Percentiles rank a stretch among this genome's conserved stretches.
These are phyloP conservation scores for Citrus sp. DNA, from an alignment of 345 rosid genomes.

Conservation along the genomic window DNA sequence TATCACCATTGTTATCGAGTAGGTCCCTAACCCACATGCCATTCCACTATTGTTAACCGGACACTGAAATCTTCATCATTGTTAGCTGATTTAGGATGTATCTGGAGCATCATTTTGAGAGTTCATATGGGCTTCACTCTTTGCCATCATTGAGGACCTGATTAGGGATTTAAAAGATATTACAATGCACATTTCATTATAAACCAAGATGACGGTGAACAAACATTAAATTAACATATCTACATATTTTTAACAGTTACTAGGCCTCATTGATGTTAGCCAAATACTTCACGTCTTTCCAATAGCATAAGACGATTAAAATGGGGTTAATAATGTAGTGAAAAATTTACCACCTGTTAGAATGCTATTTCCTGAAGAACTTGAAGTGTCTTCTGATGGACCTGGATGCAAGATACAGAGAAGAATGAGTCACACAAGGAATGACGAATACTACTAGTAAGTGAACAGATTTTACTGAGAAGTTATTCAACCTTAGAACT, in stretches of 20 bases:
- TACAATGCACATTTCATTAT: not conserved
- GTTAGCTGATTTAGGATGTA: constrained; percentile 21
- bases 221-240: not conserved
- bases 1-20: not conserved
- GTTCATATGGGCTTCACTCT: constrained; percentile 18
- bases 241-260: not conserved
- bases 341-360: constrained; percentile 25
- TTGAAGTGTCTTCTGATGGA: constrained; percentile 83
- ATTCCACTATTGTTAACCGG: constrained; percentile 27
- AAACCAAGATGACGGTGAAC: not conserved
- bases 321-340: not conserved
- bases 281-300: not conserved
- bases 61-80: constrained; percentile 35
- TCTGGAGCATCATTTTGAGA: constrained; percentile 12
- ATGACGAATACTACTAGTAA: not conserved
- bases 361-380: constrained; percentile 87
- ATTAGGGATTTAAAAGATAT: constrained; percentile 4
- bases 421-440: not conserved
- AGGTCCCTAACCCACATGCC: constrained; percentile 22
- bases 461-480: not conserved
- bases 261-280: not conserved
- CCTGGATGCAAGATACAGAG: constrained; percentile 38
- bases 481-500: not conserved
- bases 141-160: constrained; percentile 32
- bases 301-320: not conserved